These are phyloP conservation scores for Camellia lanceoleosa DNA, from an alignment of 148 eudicot species.

Conservation along the genomic window DNA sequence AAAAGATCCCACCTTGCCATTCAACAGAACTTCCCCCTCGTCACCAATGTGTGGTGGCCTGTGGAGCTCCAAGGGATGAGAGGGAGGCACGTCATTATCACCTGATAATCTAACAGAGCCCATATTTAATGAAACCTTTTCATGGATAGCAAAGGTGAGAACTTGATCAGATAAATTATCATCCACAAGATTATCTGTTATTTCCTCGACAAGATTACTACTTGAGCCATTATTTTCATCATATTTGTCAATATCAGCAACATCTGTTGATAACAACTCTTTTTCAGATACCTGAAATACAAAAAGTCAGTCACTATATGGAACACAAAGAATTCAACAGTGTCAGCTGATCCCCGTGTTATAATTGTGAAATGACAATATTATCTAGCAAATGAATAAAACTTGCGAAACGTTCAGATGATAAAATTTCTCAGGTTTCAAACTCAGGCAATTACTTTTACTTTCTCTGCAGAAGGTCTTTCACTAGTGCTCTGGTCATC, in stretches of 20 bases:
- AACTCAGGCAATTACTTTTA: constrained; percentile 26
- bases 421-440: not conserved
- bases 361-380: not conserved
- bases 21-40: constrained; percentile 38
- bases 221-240: constrained; percentile 33
- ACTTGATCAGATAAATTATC: constrained; percentile 56
- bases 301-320: not conserved
- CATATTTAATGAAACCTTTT: constrained; percentile 34
- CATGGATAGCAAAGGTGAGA: constrained; percentile 62
- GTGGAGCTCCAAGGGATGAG: constrained; percentile 33
- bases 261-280: constrained; percentile 35
- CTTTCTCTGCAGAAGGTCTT: constrained; percentile 47
- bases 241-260: constrained; percentile 35
- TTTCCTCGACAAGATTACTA: constrained; percentile 39
- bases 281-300: constrained; percentile 47
- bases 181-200: constrained; percentile 33
- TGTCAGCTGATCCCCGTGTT: not conserved
- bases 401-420: not conserved
- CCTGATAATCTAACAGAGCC: constrained; percentile 27
- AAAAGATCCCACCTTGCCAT: constrained; percentile 48
- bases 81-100: constrained; percentile 29
- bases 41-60: constrained; percentile 34
- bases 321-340: not conserved
- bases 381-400: not conserved
- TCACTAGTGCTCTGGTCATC: constrained; percentile 43